These are phyloP conservation scores for Cutaneotrichosporon cavernicola DNA, from an alignment of 1,284 basidiomycete species.

Conservation along the genomic window DNA sequence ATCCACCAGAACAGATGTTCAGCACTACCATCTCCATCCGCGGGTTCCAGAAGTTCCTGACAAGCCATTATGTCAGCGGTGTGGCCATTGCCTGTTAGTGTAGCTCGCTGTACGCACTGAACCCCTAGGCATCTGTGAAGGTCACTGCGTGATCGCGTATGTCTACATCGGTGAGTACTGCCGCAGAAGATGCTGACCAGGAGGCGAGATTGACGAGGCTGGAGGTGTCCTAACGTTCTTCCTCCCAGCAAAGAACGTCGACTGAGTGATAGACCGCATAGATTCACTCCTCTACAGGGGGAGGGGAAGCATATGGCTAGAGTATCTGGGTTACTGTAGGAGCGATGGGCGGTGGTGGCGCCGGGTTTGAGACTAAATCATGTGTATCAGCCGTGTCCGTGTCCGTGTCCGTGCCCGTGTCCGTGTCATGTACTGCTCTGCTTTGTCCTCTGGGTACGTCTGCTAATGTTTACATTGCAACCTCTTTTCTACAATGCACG, in stretches of 20 bases:
- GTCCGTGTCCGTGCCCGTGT: too few relatives aligned
- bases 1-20: slow-evolving; percentile 62
- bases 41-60: slow-evolving; percentile 78
- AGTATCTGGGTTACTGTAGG: not conserved
- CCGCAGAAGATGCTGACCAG: not conserved
- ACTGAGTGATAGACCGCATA: not conserved
- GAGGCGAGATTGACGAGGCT: slow-evolving; percentile 69
- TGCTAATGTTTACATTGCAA: not conserved
- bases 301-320: not conserved
- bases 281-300: not conserved
- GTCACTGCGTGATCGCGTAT: slow-evolving; percentile 82
- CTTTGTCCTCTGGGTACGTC: not conserved
- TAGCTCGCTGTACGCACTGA: slow-evolving; percentile 2
- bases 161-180: slow-evolving; percentile 68
- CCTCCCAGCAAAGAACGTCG: slow-evolving; percentile 59
- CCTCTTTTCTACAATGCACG: not conserved
- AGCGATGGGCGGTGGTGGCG: not conserved
- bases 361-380: not conserved
- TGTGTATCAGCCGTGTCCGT: not conserved
- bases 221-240: slow-evolving; percentile 87
- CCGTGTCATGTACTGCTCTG: too few relatives aligned
- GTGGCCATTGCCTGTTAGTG: slow-evolving; percentile 78
- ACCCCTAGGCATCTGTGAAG: slow-evolving; percentile 72
- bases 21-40: slow-evolving; percentile 68
- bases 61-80: slow-evolving; percentile 76